phyloP scores from a whole-genome alignment of 2,329 filamentous ascomycete genomes.

The Pyrenophora tritici-repentis region DNA sequence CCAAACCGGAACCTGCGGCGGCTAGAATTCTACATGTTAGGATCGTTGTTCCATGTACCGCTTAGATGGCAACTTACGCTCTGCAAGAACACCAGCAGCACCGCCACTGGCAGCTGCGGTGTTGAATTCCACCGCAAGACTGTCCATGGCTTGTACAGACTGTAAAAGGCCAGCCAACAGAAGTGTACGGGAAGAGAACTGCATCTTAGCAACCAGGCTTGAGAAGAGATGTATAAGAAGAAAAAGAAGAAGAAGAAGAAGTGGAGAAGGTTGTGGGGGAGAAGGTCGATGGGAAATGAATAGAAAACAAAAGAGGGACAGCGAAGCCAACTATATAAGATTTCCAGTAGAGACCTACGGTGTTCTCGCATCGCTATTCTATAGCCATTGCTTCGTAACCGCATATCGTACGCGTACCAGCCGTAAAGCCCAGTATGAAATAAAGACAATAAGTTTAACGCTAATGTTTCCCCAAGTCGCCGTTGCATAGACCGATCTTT shows the following conservation, averaged over 20 bases:
- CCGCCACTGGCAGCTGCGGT: background rate
- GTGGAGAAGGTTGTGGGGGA: background rate
- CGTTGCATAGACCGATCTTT: background rate
- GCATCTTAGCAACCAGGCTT: background rate
- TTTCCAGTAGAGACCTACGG: too few species aligned
- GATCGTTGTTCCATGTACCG: background rate
- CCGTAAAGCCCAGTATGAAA: background rate
- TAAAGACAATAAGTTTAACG: background rate
- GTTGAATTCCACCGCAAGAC: conserved; percentile 1
- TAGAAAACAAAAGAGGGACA: too few species aligned
- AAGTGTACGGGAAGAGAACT: background rate
- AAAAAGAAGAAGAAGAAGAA: background rate
- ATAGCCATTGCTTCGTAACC: too few species aligned
- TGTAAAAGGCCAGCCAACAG: background rate
- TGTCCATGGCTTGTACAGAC: background rate
- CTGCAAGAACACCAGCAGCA: background rate
- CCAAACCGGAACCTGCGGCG: background rate
- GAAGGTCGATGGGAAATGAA: background rate
- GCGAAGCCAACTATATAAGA: too few species aligned
- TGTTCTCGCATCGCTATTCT: too few species aligned
- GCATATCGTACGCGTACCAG: background rate
- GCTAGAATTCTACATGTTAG: background rate
- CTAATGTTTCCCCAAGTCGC: background rate
- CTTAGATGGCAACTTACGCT: background rate
- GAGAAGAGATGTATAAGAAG: background rate